phyloP scores from a whole-genome alignment of 176 grass and related monocot genomes.

The Zizania latifolia region DNA sequence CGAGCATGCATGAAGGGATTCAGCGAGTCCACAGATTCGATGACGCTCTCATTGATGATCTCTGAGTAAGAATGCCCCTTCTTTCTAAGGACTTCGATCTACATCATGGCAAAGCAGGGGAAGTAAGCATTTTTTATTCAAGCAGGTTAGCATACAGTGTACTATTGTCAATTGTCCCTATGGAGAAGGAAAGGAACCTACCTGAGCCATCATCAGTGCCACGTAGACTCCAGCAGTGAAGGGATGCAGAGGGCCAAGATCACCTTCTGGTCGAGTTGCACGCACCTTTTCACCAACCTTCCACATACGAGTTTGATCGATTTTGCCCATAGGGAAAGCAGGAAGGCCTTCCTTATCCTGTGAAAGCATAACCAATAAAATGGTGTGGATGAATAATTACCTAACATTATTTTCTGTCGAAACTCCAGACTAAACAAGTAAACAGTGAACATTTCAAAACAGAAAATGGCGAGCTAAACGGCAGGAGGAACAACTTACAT shows the following conservation, averaged over 20 bases:
- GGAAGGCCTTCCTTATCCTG: constrained; percentile 85
- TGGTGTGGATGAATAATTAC: background rate
- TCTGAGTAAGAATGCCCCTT: constrained; percentile 73
- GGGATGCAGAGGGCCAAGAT: constrained; percentile 44
- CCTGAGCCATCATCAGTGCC: constrained; percentile 85
- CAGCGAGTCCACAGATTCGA: constrained; percentile 74
- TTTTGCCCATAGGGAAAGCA: constrained; percentile 76
- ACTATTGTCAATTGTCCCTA: background rate
- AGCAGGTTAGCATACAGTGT: background rate
- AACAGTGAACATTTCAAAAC: background rate
- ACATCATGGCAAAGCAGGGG: background rate
- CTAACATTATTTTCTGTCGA: background rate
- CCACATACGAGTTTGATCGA: constrained; percentile 77
- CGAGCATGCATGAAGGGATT: constrained; percentile 86
- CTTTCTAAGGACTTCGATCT: constrained; percentile 67
- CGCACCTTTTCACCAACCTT: constrained; percentile 71
- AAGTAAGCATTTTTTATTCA: background rate
- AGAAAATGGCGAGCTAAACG: background rate
- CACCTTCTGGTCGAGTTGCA: constrained; percentile 34
- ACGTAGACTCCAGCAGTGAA: constrained; percentile 66
- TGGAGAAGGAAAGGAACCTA: background rate
- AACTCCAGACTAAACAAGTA: background rate
- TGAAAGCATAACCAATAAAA: background rate
- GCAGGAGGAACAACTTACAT: constrained; percentile 34
- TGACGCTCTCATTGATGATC: constrained; percentile 80